Conservation (phyloP, 768 basidiomycete genomes). For the Tubosaeta sp. region DNA sequence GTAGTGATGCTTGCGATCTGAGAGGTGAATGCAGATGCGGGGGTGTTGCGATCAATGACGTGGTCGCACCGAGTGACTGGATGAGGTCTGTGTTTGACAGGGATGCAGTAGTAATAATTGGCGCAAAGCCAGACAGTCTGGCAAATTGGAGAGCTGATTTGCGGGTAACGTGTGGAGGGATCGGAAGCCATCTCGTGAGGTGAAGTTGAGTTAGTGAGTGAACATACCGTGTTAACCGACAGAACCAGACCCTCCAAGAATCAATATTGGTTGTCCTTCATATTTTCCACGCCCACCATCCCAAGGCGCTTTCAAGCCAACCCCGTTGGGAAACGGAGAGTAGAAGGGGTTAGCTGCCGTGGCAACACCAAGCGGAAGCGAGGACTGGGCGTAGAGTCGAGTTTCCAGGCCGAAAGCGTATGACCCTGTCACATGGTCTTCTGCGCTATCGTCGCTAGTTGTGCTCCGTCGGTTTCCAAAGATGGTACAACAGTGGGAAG, state of each 20-base stretch:
- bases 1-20: slow-evolving; percentile 13
- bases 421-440: too few relatives aligned
- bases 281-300: slow-evolving; percentile 28
- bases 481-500: too few relatives aligned
- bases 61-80: slow-evolving; percentile 36
- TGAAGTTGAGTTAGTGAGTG: slow-evolving; percentile 4
- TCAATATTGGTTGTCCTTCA: slow-evolving; percentile 30
- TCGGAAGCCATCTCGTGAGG: too few relatives aligned
- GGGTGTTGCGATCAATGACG: slow-evolving; percentile 30
- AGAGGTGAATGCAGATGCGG: slow-evolving; percentile 13
- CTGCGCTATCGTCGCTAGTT: too few relatives aligned
- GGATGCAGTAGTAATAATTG: slow-evolving; percentile 40
- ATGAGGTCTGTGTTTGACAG: slow-evolving; percentile 30
- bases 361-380: slow-evolving; percentile 31
- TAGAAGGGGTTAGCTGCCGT: slow-evolving; percentile 34
- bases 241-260: slow-evolving; percentile 36
- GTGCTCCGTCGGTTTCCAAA: too few relatives aligned
- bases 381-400: too few relatives aligned
- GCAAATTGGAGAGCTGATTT: slow-evolving; percentile 34
- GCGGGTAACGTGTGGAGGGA: too few relatives aligned
- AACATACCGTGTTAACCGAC: slow-evolving; percentile 36
- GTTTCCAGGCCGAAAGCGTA: too few relatives aligned
- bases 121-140: slow-evolving; percentile 32
- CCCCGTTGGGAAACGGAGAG: slow-evolving; percentile 22
- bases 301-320: slow-evolving; percentile 34